Conservation (phyloP, 140 eudicot species). For the Oenanthe javanica region DNA sequence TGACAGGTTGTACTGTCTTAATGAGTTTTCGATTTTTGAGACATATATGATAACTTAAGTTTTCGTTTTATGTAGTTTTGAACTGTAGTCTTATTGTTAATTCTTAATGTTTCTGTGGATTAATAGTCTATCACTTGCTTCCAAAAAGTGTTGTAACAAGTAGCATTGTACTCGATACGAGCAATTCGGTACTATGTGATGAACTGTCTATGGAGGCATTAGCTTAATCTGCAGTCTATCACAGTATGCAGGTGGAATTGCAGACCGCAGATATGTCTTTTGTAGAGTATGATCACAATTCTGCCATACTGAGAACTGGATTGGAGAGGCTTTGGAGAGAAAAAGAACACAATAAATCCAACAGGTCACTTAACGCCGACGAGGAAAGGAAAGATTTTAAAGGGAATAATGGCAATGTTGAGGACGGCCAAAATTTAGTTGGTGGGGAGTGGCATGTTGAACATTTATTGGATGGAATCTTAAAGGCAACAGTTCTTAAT, state of each 20-base stretch:
- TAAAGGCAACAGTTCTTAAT: slow-evolving; percentile 15
- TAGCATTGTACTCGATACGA: not conserved
- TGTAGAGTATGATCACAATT: slow-evolving; percentile 26
- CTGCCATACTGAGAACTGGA: slow-evolving; percentile 49
- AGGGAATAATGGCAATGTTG: slow-evolving; percentile 22
- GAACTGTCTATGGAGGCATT: not conserved
- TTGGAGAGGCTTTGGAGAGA: slow-evolving; percentile 67
- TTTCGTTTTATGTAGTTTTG: not conserved
- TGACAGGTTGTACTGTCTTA: not conserved
- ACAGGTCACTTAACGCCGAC: slow-evolving; percentile 22
- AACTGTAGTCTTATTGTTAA: not conserved
- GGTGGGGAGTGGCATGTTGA: slow-evolving; percentile 31
- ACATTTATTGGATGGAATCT: slow-evolving; percentile 25
- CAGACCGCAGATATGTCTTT: slow-evolving; percentile 30
- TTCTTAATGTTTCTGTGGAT: not conserved
- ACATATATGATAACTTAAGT: not conserved
- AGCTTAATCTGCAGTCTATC: not conserved
- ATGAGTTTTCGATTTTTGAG: not conserved
- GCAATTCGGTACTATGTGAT: not conserved
- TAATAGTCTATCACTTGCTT: not conserved
- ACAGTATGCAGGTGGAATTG: slow-evolving; percentile 38
- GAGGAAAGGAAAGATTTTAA: slow-evolving; percentile 34
- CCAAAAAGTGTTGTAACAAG: too few species aligned
- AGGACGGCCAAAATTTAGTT: slow-evolving; percentile 15
- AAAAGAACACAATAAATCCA: slow-evolving; percentile 51